Base-by-base conservation (phyloP, 805 yeast genomes). In the Yamadazyma endophytica region DNA sequence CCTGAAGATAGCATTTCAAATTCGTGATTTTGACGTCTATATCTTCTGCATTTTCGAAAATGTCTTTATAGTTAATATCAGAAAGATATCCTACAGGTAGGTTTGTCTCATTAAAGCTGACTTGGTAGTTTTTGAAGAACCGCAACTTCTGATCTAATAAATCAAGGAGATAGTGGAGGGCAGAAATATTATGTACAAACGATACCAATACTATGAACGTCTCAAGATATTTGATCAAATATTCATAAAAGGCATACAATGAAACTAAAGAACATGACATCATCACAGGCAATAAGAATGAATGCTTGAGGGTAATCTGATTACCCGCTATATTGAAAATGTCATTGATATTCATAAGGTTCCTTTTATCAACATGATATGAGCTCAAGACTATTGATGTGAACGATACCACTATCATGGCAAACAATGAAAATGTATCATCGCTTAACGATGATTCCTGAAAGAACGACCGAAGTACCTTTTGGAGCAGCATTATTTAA, bases 121-220 rank as follows among this genome's bases (percentile, higher is more conserved):
- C 11, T 26, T 29, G 33, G 17, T 17, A 33, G 18, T 29, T 33
- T 21, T 27, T 23, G 12, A 23, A 23, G 7, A 23, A 8, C 8
- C 28, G 18, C 37, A 33, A 14, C 31, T 39, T 9, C 24, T 26
- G 13, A 41, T 36, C 33, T 31, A 18, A 9, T 13, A 13, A 13
- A 6, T 12, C 7, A 13, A 24, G 6, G 9, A 24, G 9, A 23
- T 23, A 23, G 12, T n/a, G 9, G 8, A 23, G 6, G 12, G 12
- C 12, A 6, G 25, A 23, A 23, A 23, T 11, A 12, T 23, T 23
- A 8, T 8, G 7, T 11, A 9, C 7, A 23, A 23, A 8, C 9
- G 13, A 11, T 9, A 9, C 13, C 12, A 23, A 23, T 11, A 6
- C 6, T 7, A 23, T 23, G 12, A 11, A 23, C 9, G 13, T 6